Evolutionary conservation across 257 asterid species (phyloP), one percentile per base, ranked within the genome.

Genomic region (Solanum medicagineum): DNA sequence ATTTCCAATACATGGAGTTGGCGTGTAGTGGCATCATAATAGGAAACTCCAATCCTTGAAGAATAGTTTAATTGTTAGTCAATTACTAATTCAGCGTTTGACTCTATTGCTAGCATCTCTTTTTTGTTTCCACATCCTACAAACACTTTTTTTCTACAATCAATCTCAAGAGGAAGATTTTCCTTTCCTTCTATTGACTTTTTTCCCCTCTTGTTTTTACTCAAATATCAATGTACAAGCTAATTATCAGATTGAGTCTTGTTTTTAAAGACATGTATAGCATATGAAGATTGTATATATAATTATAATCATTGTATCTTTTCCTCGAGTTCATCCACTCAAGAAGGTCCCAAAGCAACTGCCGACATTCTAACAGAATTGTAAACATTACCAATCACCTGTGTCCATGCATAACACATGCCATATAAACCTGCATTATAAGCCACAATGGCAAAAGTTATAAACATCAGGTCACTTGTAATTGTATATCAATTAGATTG

Each of bases 31-130:
- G 97, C 87, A 90, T 96, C 98, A 81, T 92, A 96, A 87, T 93
- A 94, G 84, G 98, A 94, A 87, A 96, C 92, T 82, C 99, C 99
- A 86, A 96, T 92, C 88, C 99, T 96, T 98, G 79, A 69, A 79
- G 26, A 53, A 53, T 29, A 79, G 26, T 74, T 45, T 74, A 16
- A 53, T 29, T 79, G 59, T 53, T 53, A 53, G 49, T 53, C 65
- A 79, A 54, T 15, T 16, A 53, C 44, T 79, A 53, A 79, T 79
- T 53, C 65, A 53, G 44, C 26, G 29, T 53, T 53, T 11, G 49
- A 17, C 47, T 73, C 81, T 73, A 36, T 16, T 44, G 57, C 81
- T 73, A n/a, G 81, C 81, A 44, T 45, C 29, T 44, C 55, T 73
- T 73, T 42, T 45, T 44, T 73, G 26, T 73, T 73, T 73, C 14